Evolutionary conservation across 371 early-diverging fungal species (phyloP), one percentile per base, ranked within the genome.

Genomic region (Chytridiales sp.): DNA sequence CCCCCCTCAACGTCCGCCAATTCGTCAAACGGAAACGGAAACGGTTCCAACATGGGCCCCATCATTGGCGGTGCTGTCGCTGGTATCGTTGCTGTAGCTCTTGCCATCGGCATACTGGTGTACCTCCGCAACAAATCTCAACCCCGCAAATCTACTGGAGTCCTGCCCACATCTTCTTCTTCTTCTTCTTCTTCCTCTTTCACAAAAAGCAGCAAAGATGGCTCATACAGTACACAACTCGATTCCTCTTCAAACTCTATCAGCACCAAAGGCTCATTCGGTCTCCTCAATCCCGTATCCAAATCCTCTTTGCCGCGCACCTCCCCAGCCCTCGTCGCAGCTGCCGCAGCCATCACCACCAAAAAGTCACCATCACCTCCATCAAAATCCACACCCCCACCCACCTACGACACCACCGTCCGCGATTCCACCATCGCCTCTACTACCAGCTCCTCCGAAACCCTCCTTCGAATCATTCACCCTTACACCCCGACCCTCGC

Each of bases 401-500:
- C n/a, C n/a, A n/a, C n/a, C n/a, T n/a, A n/a, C n/a, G n/a, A n/a
- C n/a, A n/a, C n/a, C n/a, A n/a, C n/a, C n/a, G n/a, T n/a, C n/a
- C n/a, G n/a, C n/a, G n/a, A 48, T 56, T 29, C 60, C 36, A 43
- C 60, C 24, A 0, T 52, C 35, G 38, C 46, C 27, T 24, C 47
- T 30, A 36, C 38, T 9, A 29, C 52, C 50, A n/a, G n/a, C n/a
- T n/a, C n/a, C n/a, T n/a, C 32, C n/a, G 48, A 58, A 46, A 39
- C 50, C 24, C 47, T 52, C 30, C 63, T 67, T 58, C 47, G 50
- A 17, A 63, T 70, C 36, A n/a, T 70, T 26, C 71, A 74, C 48
- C 64, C 66, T 11, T 74, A 74, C 52, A 59, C 47, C 34, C 62
- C 71, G 6, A 56, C 69, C 6, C 59, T 74, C 27, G 40, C 56